Evolutionary conservation across 169 alveolate species (phyloP).

Genomic region (Eimeria praecox): DNA sequence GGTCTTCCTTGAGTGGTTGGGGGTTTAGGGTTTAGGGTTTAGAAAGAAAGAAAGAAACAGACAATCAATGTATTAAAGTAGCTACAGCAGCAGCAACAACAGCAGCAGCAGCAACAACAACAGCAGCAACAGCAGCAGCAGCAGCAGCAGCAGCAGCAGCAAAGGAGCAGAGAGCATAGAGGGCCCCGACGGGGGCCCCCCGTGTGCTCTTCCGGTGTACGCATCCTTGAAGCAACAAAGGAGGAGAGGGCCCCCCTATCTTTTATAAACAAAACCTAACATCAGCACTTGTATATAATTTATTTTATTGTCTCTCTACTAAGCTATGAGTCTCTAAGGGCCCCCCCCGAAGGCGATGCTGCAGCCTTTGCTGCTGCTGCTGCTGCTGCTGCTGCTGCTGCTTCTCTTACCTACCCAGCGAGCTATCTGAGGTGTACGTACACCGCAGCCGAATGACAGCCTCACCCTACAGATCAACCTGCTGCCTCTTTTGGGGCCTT

Average conservation of each 20-base stretch:
- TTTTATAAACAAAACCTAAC: too few species aligned
- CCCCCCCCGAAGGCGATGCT: neutral
- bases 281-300: neutral
- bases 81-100: too few species aligned
- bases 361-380: neutral
- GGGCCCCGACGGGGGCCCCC: conserved; percentile 18
- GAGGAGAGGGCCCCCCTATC: neutral
- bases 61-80: too few species aligned
- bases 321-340: neutral
- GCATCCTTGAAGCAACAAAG: neutral
- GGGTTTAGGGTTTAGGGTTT: too few species aligned
- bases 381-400: neutral
- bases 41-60: too few species aligned
- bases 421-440: neutral
- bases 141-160: too few species aligned
- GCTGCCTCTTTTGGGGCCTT: neutral
- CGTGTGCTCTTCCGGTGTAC: neutral
- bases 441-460: neutral
- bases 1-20: too few species aligned
- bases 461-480: neutral
- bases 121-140: neutral
- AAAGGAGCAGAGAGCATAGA: neutral
- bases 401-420: neutral
- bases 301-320: neutral
- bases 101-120: too few species aligned